These are phyloP conservation scores for Seiridium cupressi DNA, from an alignment of 2,329 filamentous ascomycete genomes.

Conservation along the genomic window DNA sequence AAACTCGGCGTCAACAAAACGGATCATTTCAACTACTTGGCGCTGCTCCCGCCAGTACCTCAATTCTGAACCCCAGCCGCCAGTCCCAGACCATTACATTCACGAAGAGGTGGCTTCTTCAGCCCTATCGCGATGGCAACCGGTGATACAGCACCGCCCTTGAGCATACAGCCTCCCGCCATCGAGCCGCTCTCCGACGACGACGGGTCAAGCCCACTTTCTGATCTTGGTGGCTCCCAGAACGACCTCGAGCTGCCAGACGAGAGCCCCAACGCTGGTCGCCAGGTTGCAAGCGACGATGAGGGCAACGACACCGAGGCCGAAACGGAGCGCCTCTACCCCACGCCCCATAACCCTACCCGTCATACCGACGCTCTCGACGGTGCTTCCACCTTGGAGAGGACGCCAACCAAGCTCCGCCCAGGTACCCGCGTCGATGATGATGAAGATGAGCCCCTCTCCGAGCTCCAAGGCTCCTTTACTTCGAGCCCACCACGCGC, in stretches of 20 bases:
- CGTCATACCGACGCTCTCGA: conserved; percentile 62
- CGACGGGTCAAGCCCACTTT: conserved; percentile 85
- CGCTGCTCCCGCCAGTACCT: not conserved
- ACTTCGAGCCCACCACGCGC: conserved; percentile 27
- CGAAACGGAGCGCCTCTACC: conserved; percentile 89
- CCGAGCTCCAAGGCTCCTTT: conserved; percentile 28
- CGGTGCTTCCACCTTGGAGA: conserved; percentile 55
- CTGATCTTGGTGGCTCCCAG: conserved; percentile 83
- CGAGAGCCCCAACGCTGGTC: conserved; percentile 11
- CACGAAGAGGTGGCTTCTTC: not conserved
- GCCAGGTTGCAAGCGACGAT: conserved; percentile 29
- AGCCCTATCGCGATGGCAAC: conserved; percentile 45
- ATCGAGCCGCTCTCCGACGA: conserved; percentile 49
- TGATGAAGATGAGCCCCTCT: conserved; percentile 34
- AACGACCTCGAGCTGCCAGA: conserved; percentile 63
- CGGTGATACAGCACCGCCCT: conserved; percentile 45
- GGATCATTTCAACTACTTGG: not conserved
- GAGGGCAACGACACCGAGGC: conserved; percentile 74
- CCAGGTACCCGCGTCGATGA: conserved; percentile 33
- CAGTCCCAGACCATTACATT: not conserved
- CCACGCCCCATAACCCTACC: conserved; percentile 68
- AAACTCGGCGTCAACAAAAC: conserved; percentile 7
- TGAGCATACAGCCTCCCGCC: conserved; percentile 46
- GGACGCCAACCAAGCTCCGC: conserved; percentile 75
- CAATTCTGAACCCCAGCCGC: not conserved